phyloP scores from a whole-genome alignment of 2,329 filamentous ascomycete genomes.

The Aspergillus fischeri region DNA sequence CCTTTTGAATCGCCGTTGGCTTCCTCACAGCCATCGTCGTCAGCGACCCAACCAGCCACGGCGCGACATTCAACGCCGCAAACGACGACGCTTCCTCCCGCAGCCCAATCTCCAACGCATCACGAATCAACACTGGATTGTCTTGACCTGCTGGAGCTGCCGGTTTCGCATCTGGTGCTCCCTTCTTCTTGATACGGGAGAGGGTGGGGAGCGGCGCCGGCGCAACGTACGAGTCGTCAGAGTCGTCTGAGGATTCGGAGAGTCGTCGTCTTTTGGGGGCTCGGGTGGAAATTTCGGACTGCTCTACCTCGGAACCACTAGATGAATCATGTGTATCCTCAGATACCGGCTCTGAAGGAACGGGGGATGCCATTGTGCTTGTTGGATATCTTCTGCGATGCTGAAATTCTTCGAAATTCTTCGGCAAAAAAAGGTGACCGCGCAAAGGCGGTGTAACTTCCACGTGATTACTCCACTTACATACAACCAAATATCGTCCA shows the following conservation, averaged over 20 bases:
- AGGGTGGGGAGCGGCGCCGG: conserved; percentile 34
- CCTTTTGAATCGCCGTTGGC: conserved; percentile 88
- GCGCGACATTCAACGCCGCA: conserved; percentile 66
- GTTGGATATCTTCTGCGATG: conserved; percentile 10
- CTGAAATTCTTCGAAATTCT: conserved; percentile 18
- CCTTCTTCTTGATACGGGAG: conserved; percentile 42
- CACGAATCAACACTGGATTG: conserved; percentile 36
- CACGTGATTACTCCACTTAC: conserved; percentile 7
- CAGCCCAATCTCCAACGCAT: conserved; percentile 38
- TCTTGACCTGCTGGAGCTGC: conserved; percentile 17
- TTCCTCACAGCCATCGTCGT: conserved; percentile 73
- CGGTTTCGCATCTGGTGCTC: conserved; percentile 15
- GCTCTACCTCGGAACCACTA: conserved; percentile 12
- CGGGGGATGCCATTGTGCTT: conserved; percentile 26
- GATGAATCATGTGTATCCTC: conserved; percentile 17
- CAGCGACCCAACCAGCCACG: conserved; percentile 85
- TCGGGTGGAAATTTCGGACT: conserved; percentile 23
- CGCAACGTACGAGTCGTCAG: conserved; percentile 31
- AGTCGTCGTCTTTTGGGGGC: conserved; percentile 38
- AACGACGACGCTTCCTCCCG: conserved; percentile 57
- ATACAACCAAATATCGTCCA: neutral
- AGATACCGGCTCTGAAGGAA: conserved; percentile 18
- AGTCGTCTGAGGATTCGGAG: conserved; percentile 35
- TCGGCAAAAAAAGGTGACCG: conserved; percentile 33
- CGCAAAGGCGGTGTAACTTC: conserved; percentile 21